Evolutionary conservation across 495 filamentous ascomycete genomes (phyloP).

Genomic region (Daldinia vernicosa): DNA sequence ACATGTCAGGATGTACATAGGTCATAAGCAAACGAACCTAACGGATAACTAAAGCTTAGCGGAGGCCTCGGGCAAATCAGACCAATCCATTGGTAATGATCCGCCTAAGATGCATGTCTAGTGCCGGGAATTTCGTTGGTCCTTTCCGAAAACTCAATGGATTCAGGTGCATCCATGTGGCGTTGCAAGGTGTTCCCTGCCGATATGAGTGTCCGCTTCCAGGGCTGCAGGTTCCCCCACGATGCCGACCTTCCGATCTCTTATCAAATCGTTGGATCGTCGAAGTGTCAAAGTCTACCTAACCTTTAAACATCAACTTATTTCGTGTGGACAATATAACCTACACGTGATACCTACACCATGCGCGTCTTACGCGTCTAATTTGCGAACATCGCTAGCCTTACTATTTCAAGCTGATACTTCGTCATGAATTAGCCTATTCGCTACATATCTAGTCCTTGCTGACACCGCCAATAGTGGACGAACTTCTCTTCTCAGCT

Average conservation of each 20-base stretch:
- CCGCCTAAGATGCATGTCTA: background rate
- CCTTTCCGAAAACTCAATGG: constrained; percentile 10
- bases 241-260: constrained; percentile 19
- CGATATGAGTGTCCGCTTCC: background rate
- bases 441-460: background rate
- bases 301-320: background rate
- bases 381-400: background rate
- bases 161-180: background rate
- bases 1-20: too few species aligned
- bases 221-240: background rate
- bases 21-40: constrained; percentile 28
- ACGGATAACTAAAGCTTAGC: constrained; percentile 19
- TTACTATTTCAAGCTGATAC: background rate
- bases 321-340: background rate
- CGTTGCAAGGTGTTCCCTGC: background rate
- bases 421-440: background rate
- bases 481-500: constrained; percentile 1
- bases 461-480: background rate
- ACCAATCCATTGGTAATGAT: background rate
- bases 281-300: too few species aligned
- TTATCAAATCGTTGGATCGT: background rate
- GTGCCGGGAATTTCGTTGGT: constrained; percentile 11
- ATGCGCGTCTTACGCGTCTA: background rate
- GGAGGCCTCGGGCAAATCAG: constrained; percentile 5
- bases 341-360: background rate